phyloP scores from a whole-genome alignment of 2,329 filamentous ascomycete species.

The Thelonectria olida region DNA sequence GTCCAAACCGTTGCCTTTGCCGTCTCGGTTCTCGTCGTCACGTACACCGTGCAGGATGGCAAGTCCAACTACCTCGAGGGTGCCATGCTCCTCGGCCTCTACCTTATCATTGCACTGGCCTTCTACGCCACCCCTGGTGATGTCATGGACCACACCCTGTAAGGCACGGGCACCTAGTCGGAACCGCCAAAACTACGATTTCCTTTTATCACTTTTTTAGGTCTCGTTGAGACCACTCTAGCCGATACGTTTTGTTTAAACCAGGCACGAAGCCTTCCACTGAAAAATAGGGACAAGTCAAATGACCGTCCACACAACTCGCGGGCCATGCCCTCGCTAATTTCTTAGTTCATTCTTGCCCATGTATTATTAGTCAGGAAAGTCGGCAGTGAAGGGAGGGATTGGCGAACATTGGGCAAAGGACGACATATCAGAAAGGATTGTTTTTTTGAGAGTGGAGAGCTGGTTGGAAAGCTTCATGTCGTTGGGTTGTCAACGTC shows the following conservation, averaged over 20 bases:
- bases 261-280: conserved; percentile 1
- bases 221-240: neutral
- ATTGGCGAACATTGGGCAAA: conserved; percentile 7
- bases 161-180: neutral
- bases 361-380: conserved; percentile 39
- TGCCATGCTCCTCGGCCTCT: conserved; percentile 69
- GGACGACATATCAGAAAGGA: neutral
- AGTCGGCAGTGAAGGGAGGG: conserved; percentile 20
- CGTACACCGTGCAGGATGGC: conserved; percentile 81
- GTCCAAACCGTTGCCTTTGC: conserved; percentile 82
- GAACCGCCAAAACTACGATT: neutral
- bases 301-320: neutral
- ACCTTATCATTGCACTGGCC: conserved; percentile 68
- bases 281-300: neutral
- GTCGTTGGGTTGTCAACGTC: neutral
- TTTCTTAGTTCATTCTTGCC: conserved; percentile 26
- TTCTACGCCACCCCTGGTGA: conserved; percentile 65
- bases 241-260: neutral
- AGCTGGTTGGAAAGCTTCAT: neutral
- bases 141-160: conserved; percentile 52
- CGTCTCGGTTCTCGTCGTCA: conserved; percentile 78
- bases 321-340: conserved; percentile 12
- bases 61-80: conserved; percentile 88
- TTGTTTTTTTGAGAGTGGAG: conserved; percentile 4
- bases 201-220: neutral